phyloP scores from a whole-genome alignment of 2,329 filamentous ascomycete genomes.

The Sphaerulina vaccinii region DNA sequence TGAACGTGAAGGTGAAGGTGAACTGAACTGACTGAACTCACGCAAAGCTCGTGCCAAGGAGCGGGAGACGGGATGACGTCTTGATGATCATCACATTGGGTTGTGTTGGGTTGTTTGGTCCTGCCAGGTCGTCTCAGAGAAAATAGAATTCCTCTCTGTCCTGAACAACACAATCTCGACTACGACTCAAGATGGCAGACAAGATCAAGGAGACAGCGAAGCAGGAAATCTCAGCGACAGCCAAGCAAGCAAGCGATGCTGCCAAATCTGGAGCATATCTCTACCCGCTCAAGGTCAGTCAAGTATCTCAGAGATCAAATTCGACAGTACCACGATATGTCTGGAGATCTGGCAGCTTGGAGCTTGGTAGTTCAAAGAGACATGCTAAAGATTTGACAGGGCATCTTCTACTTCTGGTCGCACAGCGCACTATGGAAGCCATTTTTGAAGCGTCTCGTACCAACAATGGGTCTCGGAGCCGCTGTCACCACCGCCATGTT shows the following conservation, averaged over 20 bases:
- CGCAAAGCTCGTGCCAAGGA: no score
- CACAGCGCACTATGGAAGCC: conserved; percentile 61
- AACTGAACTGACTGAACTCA: no score
- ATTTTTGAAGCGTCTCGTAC: conserved; percentile 55
- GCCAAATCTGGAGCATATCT: conserved; percentile 75
- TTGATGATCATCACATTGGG: no score
- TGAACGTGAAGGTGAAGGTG: no score
- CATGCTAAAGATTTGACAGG: conserved; percentile 41
- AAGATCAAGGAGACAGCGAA: conserved; percentile 58
- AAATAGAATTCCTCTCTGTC: no score
- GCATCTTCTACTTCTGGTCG: conserved; percentile 59
- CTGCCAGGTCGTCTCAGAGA: no score
- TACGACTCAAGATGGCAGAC: conserved; percentile 31
- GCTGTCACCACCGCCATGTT: conserved; percentile 78
- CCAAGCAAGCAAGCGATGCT: conserved; percentile 64
- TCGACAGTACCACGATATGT: no score
- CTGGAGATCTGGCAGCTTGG: no score
- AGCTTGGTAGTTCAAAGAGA: not conserved
- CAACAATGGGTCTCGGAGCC: conserved; percentile 67
- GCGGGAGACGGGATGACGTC: no score
- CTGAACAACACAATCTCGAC: no score
- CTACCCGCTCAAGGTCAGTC: conserved; percentile 71
- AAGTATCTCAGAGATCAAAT: not conserved
- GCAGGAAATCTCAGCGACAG: conserved; percentile 70
- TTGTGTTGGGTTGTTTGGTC: no score